phyloP scores from a whole-genome alignment of 2,329 filamentous ascomycete genomes.

The Grosmannia penicillata region DNA sequence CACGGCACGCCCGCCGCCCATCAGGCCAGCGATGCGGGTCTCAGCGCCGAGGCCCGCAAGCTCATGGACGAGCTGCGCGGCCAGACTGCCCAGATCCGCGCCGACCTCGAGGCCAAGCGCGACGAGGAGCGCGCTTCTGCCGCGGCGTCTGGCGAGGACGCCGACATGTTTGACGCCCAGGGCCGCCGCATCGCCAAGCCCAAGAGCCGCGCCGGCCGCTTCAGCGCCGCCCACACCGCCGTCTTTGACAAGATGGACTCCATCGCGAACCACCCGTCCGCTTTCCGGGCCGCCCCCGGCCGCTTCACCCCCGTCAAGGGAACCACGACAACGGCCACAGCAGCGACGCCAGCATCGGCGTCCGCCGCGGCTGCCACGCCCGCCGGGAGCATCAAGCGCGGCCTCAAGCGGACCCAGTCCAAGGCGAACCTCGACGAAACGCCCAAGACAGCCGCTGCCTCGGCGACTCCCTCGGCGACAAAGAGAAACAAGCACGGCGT shows the following conservation, averaged over 20 bases:
- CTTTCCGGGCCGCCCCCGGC: constrained; percentile 47
- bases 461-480: not conserved
- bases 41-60: constrained; percentile 46
- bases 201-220: constrained; percentile 64
- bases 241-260: constrained; percentile 98
- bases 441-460: constrained; percentile 15
- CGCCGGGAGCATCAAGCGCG: constrained; percentile 8
- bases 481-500: constrained; percentile 14
- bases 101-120: constrained; percentile 47
- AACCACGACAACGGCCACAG: not conserved
- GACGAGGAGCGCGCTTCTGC: constrained; percentile 37
- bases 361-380: no score
- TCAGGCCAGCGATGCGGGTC: constrained; percentile 22
- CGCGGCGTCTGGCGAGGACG: constrained; percentile 27
- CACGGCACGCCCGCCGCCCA: constrained; percentile 18
- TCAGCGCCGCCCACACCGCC: constrained; percentile 71
- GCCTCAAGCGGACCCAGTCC: constrained; percentile 37
- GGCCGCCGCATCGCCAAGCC: constrained; percentile 57
- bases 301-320: constrained; percentile 34
- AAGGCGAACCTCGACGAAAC: constrained; percentile 49
- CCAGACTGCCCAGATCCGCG: constrained; percentile 57
- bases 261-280: constrained; percentile 72
- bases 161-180: constrained; percentile 20
- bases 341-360: not conserved
- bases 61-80: constrained; percentile 56